phyloP scores from a whole-genome alignment of 331 rosid genomes.

The Stylosanthes scabra region DNA sequence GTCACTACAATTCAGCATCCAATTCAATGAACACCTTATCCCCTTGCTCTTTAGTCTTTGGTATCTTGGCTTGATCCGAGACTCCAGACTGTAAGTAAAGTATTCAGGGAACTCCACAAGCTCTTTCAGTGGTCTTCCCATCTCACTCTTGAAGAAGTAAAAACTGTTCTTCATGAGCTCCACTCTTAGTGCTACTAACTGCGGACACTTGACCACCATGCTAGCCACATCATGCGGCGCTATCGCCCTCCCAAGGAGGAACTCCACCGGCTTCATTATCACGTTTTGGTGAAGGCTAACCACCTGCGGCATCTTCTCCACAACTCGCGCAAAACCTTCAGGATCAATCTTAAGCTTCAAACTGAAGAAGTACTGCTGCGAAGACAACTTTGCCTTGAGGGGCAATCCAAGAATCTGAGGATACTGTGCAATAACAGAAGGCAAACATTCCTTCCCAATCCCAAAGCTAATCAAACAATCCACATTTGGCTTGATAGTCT shows the following conservation, averaged over 20 bases:
- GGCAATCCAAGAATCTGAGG: conserved; percentile 53
- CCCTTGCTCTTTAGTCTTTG: conserved; percentile 53
- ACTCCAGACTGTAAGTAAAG: conserved; percentile 59
- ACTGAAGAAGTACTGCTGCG: conserved; percentile 54
- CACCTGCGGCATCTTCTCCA: conserved; percentile 60
- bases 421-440: conserved; percentile 56
- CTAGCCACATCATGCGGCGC: conserved; percentile 42
- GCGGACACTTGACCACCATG: conserved; percentile 55
- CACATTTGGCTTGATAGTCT: conserved; percentile 78
- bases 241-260: conserved; percentile 48
- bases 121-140: conserved; percentile 52
- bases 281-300: conserved; percentile 56
- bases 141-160: conserved; percentile 58
- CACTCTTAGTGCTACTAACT: conserved; percentile 46
- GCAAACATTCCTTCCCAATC: conserved; percentile 55
- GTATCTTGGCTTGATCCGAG: conserved; percentile 56
- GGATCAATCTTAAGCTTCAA: conserved; percentile 60
- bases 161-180: conserved; percentile 55
- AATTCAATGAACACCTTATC: conserved; percentile 51
- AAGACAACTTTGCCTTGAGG: conserved; percentile 50
- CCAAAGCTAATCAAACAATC: conserved; percentile 82
- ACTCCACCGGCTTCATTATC: conserved; percentile 55
- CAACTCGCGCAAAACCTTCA: conserved; percentile 53
- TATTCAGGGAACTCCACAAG: conserved; percentile 58
- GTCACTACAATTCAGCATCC: conserved; percentile 63